Evolutionary conservation across 2,329 filamentous ascomycete species (phyloP).

Genomic region (Monosporascus sp.): DNA sequence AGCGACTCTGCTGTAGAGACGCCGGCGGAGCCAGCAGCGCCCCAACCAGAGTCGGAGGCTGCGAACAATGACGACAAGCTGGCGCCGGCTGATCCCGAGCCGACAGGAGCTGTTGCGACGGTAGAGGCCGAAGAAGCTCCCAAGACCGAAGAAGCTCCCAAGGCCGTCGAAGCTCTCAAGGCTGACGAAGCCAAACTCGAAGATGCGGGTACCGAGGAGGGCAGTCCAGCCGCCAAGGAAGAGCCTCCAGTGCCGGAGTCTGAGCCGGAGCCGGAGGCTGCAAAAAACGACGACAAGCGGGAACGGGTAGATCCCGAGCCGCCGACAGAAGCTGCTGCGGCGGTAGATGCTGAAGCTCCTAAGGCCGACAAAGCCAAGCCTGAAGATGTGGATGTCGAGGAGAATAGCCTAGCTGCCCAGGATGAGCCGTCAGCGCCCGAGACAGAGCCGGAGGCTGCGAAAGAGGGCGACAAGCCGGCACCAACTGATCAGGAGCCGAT

Average conservation of each 20-base stretch:
- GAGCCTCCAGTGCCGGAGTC: neutral
- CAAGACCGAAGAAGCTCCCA: neutral
- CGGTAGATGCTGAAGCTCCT: neutral
- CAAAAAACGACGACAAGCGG: neutral
- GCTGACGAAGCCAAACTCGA: neutral
- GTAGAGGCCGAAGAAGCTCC: neutral
- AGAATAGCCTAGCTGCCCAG: slow-evolving; percentile 2
- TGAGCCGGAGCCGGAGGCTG: neutral
- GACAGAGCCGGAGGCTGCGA: neutral
- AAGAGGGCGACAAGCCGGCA: slow-evolving; percentile 1
- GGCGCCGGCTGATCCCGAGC: neutral
- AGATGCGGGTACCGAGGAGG: neutral
- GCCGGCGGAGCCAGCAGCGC: neutral
- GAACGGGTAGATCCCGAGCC: slow-evolving; percentile 2
- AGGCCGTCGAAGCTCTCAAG: neutral
- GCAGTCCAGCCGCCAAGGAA: neutral
- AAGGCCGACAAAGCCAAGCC: neutral
- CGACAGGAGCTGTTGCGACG: neutral
- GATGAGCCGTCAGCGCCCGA: slow-evolving; percentile 3
- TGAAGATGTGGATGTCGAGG: slow-evolving; percentile 4
- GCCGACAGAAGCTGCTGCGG: neutral
- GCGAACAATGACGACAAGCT: neutral
- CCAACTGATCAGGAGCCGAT: neutral
- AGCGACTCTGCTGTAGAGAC: slow-evolving; percentile 1
- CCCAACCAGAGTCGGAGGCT: slow-evolving; percentile 4